These are phyloP conservation scores for Carex pumila DNA, from an alignment of 176 grass and related monocot species.

Conservation along the genomic window DNA sequence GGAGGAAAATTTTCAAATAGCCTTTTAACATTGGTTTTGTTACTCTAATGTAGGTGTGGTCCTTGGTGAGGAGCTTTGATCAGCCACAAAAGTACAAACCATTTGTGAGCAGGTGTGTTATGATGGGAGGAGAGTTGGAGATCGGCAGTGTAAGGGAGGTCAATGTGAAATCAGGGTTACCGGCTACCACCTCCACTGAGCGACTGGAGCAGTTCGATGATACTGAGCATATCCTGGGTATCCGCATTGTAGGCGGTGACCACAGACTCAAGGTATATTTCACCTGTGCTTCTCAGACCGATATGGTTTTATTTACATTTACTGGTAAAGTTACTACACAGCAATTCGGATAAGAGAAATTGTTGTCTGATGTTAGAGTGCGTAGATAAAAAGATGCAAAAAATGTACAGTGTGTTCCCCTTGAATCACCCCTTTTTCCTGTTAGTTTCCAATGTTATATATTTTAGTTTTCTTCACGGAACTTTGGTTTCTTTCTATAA, in stretches of 20 bases:
- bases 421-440: neutral
- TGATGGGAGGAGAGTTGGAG: slow-evolving; percentile 62
- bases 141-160: slow-evolving; percentile 88
- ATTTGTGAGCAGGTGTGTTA: slow-evolving; percentile 81
- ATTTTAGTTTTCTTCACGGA: neutral
- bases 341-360: neutral
- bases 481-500: neutral
- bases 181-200: slow-evolving; percentile 25
- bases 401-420: neutral
- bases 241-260: slow-evolving; percentile 20
- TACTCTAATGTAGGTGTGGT: slow-evolving; percentile 58
- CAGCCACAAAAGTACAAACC: slow-evolving; percentile 94
- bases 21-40: neutral
- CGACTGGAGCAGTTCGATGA: slow-evolving; percentile 28
- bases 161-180: slow-evolving; percentile 80
- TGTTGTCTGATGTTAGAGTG: neutral
- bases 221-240: slow-evolving; percentile 16
- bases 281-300: neutral
- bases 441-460: neutral
- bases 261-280: slow-evolving; percentile 10
- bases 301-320: no score
- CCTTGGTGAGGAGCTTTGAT: slow-evolving; percentile 93
- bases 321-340: neutral
- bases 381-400: neutral
- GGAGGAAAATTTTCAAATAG: no score